Conservation (phyloP, 352 stramenopile species). For the Globisporangium parvum region DNA sequence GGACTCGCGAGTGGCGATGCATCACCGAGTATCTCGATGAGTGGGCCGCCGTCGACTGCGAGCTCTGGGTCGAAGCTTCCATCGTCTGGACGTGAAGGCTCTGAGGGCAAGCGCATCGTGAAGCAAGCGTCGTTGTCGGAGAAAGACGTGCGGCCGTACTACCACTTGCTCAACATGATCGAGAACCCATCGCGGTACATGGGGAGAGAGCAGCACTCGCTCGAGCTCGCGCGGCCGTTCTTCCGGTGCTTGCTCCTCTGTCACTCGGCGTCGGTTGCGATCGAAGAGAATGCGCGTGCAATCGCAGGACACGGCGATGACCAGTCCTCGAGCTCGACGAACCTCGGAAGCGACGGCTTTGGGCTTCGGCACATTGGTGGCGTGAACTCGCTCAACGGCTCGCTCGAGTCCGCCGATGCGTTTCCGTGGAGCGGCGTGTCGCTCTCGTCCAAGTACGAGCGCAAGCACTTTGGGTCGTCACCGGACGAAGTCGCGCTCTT, state of each 20-base stretch:
- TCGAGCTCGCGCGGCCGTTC: conserved; percentile 64
- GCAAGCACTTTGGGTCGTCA: conserved; percentile 71
- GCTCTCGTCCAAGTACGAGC: conserved; percentile 25
- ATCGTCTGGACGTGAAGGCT: conserved; percentile 7
- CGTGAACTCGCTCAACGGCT: conserved; percentile 19
- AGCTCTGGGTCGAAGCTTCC: conserved; percentile 3
- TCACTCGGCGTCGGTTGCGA: conserved; percentile 62
- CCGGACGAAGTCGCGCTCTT: conserved; percentile 79
- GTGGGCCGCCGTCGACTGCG: conserved; percentile 1
- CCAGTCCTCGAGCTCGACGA: conserved; percentile 5
- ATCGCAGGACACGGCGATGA: neutral
- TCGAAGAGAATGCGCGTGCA: conserved; percentile 30
- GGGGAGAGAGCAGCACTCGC: conserved; percentile 42
- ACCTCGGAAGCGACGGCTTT: conserved; percentile 7
- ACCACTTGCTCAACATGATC: conserved; percentile 65
- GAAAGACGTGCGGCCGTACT: conserved; percentile 63
- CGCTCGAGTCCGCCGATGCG: conserved; percentile 7
- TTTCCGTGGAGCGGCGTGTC: conserved; percentile 18
- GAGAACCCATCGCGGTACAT: conserved; percentile 43
- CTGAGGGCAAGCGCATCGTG: conserved; percentile 21
- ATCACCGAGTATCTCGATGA: neutral
- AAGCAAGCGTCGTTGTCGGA: conserved; percentile 49
- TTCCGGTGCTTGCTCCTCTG: conserved; percentile 79
- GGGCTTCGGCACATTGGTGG: conserved; percentile 15
- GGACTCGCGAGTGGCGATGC: conserved; percentile 10